Conservation (phyloP, 495 filamentous ascomycete species). For the Friedmanniomyces simplex region DNA sequence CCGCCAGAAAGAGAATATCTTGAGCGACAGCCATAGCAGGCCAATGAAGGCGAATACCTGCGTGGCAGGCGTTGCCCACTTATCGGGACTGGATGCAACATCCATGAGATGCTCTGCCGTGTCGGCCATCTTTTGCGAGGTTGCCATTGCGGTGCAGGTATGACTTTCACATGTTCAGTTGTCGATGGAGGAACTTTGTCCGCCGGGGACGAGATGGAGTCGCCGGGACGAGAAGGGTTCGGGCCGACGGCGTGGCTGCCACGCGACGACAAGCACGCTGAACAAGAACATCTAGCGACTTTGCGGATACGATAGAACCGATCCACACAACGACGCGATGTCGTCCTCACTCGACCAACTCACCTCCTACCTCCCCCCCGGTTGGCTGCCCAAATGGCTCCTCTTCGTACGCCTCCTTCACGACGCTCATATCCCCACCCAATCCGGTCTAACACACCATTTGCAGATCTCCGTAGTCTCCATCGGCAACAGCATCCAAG, state of each 20-base stretch:
- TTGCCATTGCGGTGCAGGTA: neutral
- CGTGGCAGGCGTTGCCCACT: constrained; percentile 12
- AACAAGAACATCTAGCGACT: too few relatives aligned
- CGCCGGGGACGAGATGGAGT: too few relatives aligned
- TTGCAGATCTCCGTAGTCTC: constrained; percentile 63
- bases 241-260: too few relatives aligned
- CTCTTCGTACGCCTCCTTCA: constrained; percentile 16
- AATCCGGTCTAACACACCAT: neutral
- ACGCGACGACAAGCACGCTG: too few relatives aligned
- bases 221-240: too few relatives aligned
- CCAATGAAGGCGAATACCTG: constrained; percentile 37
- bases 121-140: constrained; percentile 5
- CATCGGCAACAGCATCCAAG: constrained; percentile 69
- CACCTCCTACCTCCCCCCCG: constrained; percentile 14
- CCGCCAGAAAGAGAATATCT: constrained; percentile 50
- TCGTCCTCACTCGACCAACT: constrained; percentile 1
- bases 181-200: too few relatives aligned
- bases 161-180: too few relatives aligned
- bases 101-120: neutral
- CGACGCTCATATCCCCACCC: neutral
- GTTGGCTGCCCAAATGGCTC: constrained; percentile 22
- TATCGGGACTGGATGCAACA: neutral
- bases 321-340: constrained; percentile 1
- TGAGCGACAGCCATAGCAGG: constrained; percentile 45
- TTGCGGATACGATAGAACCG: too few relatives aligned